phyloP scores from a whole-genome alignment of 1,139 yeast genomes.

The Yamadazyma diddensiae region DNA sequence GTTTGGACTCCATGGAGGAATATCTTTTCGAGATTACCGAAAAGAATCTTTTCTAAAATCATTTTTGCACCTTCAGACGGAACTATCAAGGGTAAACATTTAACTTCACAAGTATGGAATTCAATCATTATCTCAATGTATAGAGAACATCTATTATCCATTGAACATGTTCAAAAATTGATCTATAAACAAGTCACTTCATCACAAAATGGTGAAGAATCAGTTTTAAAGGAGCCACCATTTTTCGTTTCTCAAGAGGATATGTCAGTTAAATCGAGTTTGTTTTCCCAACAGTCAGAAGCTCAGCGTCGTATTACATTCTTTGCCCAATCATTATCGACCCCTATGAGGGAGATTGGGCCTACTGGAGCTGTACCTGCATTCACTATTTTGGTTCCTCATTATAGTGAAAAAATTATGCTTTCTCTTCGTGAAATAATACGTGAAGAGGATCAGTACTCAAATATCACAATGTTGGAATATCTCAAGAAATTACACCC shows the following conservation, averaged over 20 bases:
- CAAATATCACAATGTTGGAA: slow-evolving; percentile 50
- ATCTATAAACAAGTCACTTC: slow-evolving; percentile 37
- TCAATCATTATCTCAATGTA: slow-evolving; percentile 55
- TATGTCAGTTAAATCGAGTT: slow-evolving; percentile 32
- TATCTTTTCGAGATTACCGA: slow-evolving; percentile 49
- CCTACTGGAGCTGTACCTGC: slow-evolving; percentile 46
- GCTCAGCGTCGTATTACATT: slow-evolving; percentile 52
- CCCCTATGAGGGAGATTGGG: slow-evolving; percentile 49
- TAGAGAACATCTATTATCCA: slow-evolving; percentile 50
- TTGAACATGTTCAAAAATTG: slow-evolving; percentile 48
- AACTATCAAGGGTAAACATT: slow-evolving; percentile 28
- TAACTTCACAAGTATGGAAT: slow-evolving; percentile 53
- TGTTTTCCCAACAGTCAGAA: slow-evolving; percentile 38
- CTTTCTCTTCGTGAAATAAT: slow-evolving; percentile 48
- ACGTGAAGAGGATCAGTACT: slow-evolving; percentile 44
- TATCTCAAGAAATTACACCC: slow-evolving; percentile 51
- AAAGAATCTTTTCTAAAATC: slow-evolving; percentile 46
- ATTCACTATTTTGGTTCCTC: slow-evolving; percentile 51
- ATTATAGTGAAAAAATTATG: slow-evolving; percentile 48
- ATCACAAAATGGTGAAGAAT: slow-evolving; percentile 22
- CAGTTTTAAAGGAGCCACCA: slow-evolving; percentile 40
- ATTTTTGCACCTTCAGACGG: slow-evolving; percentile 30
- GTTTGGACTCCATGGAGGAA: slow-evolving; percentile 61
- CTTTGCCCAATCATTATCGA: slow-evolving; percentile 53
- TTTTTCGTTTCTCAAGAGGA: slow-evolving; percentile 54